Base-by-base conservation (phyloP, 129 eudicot species). In the Chrysanthemum lavandulifolium region DNA sequence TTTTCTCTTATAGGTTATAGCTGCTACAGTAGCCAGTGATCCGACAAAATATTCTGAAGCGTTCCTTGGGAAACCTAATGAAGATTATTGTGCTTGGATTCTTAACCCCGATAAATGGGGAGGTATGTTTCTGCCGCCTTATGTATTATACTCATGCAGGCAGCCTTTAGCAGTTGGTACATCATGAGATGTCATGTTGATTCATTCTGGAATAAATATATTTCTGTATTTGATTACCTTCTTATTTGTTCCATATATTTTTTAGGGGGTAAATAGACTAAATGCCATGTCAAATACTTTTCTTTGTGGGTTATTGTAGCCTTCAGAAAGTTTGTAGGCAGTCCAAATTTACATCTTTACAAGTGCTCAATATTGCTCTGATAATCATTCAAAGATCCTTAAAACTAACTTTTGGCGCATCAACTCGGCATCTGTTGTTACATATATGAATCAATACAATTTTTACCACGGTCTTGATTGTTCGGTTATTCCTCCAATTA, bases 41-140 rank as follows among this genome's bases (percentile, higher is more conserved):
- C 93, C 96, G 62, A 83, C 79, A 62, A 87, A 90, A 74, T 94
- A 86, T 78, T 84, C 93, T 18, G 99, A 94, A 78, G 97, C 93
- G 63, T 87, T 94, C 69, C 94, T 94, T 73, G 99, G 96, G 72
- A 90, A 87, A 73, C 78, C 88, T 47, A 94, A 94, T 27, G 79
- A 83, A 74, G 97, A 94, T 75, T 94, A 94, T 83, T 86, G 96
- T 81, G 73, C 86, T 55, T 94, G 99, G 99, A 94, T 94, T 78
- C 89, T 90, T 73, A 77, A 88, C 83, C 85, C 96, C 1, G 96
- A 90, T 54, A 94, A 90, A 80, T 94, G 99, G 99, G 99, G 99
- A 94, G 99, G 99, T 94, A 15, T 60, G 80, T 61, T 10, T 61
- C 18, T 61, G 5, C 43, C 18, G 40, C 45, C 31, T 19, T 19